phyloP scores from a whole-genome alignment of 371 early-diverging fungal genomes.

The Mortierella sp. region DNA sequence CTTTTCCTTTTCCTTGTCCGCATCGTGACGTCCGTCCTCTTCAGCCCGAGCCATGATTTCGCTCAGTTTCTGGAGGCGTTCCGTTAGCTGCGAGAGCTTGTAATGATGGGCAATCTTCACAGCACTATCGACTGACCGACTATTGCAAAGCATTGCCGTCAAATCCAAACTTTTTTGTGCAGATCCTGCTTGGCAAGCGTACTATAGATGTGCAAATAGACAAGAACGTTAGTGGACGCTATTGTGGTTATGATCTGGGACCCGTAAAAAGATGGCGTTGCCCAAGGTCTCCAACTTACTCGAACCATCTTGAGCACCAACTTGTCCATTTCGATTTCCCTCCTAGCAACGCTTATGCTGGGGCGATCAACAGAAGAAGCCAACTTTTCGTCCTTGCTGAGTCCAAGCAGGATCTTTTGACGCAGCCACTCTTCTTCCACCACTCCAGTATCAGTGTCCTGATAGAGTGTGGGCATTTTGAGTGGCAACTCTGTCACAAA shows the following conservation, averaged over 20 bases:
- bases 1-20: constrained; percentile 30
- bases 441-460: constrained; percentile 65
- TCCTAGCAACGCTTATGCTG: constrained; percentile 59
- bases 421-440: constrained; percentile 76
- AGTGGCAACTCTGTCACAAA: constrained; percentile 80
- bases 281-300: constrained; percentile 54
- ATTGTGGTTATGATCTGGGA: neutral
- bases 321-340: constrained; percentile 84
- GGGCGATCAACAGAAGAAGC: constrained; percentile 63
- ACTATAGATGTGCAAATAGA: constrained; percentile 33
- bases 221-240: neutral
- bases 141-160: constrained; percentile 67
- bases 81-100: constrained; percentile 77
- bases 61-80: constrained; percentile 82
- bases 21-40: constrained; percentile 38
- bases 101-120: constrained; percentile 83
- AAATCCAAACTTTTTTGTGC: constrained; percentile 85
- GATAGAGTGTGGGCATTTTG: constrained; percentile 76
- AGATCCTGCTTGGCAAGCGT: constrained; percentile 82
- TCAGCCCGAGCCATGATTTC: constrained; percentile 68
- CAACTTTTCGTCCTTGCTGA: constrained; percentile 67
- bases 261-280: neutral
- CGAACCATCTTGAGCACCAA: constrained; percentile 79
- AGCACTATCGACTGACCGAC: constrained; percentile 82
- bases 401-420: constrained; percentile 61